Evolutionary conservation across 164 flowering plant genomes (phyloP), one percentile per base, ranked within the genome.

Genomic region (Berberis vulgaris): DNA sequence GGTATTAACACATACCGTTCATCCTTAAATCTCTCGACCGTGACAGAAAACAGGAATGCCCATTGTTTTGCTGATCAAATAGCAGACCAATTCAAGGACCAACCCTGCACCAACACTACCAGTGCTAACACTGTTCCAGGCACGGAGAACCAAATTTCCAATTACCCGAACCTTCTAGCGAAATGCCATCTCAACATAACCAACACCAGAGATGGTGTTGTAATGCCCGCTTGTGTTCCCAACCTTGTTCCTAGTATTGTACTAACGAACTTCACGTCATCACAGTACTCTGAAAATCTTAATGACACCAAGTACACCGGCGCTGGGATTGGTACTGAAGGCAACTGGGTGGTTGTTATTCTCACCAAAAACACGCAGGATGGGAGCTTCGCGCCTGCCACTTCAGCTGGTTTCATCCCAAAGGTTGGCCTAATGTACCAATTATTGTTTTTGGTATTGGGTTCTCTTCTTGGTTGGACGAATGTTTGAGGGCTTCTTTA

Each of bases 211-310:
- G 89, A 82, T 55, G 90, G 96, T 1, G 47, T 43, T 4, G 54
- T 85, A 64, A 60, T 86, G 84, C 96, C 92, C 43, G 90, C 86
- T 39, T 86, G 96, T 55, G 90, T 89, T 66, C 92, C 88, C 9
- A 63, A 73, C 69, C 77, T 83, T 50, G 83, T 41, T 4, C 68
- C 82, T 1, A 63, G 63, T 41, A 74, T 79, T 0, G 86, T 91
- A 38, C 86, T 91, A 7, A 64, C 86, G 0, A 91, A 91, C 71
- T 91, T 72, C 75, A 91, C 98, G 0, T 68, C 74, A 59, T 67
- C 89, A 42, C 86, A 76, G 70, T 88, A 86, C 71, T 76, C 84
- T 0, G 46, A 26, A 1, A 46, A 62, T 64, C 75, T 86, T 39
- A 85, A 85, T 43, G 81, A 80, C 69, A 74, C 80, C 69, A 69